These are phyloP conservation scores for Rhytidiadelphus loreus DNA, from an alignment of 225 moss, liverwort and hornwort species.

Conservation along the genomic window DNA sequence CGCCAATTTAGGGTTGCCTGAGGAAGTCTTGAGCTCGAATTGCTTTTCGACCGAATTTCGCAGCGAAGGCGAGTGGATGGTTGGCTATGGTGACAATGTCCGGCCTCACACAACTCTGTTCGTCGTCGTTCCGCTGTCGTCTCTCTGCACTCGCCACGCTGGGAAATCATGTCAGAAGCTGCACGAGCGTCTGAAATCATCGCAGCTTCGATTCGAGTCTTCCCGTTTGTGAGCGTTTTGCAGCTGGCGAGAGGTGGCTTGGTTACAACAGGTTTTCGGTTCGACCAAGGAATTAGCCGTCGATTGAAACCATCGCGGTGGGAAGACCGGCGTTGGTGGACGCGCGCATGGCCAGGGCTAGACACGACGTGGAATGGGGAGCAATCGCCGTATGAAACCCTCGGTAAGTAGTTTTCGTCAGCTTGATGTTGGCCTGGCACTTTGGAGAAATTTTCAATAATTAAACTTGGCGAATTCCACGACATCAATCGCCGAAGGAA, in stretches of 20 bases:
- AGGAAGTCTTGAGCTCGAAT: neutral
- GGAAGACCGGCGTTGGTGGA: constrained; percentile 13
- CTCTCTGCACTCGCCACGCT: constrained; percentile 14
- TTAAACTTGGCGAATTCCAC: neutral
- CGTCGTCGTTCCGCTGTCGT: constrained; percentile 10
- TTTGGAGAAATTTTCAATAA: neutral
- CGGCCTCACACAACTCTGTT: constrained; percentile 15
- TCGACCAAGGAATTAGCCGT: neutral
- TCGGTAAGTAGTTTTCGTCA: constrained; percentile 30
- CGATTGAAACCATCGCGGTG: neutral
- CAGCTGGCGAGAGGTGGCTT: neutral
- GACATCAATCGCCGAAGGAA: neutral
- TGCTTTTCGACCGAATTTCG: neutral
- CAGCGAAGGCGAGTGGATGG: neutral
- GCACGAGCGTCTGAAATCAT: constrained; percentile 8
- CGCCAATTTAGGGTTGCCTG: neutral
- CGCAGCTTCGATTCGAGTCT: neutral
- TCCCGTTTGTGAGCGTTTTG: neutral
- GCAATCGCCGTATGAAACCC: constrained; percentile 83
- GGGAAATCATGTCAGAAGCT: constrained; percentile 8
- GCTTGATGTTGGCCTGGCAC: neutral
- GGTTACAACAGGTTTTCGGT: neutral
- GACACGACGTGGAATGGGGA: constrained; percentile 62
- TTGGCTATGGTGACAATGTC: constrained; percentile 28
- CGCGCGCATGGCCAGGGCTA: constrained; percentile 25